Conservation (phyloP, 2,329 filamentous ascomycete genomes). For the Epichloe sylvatica region DNA sequence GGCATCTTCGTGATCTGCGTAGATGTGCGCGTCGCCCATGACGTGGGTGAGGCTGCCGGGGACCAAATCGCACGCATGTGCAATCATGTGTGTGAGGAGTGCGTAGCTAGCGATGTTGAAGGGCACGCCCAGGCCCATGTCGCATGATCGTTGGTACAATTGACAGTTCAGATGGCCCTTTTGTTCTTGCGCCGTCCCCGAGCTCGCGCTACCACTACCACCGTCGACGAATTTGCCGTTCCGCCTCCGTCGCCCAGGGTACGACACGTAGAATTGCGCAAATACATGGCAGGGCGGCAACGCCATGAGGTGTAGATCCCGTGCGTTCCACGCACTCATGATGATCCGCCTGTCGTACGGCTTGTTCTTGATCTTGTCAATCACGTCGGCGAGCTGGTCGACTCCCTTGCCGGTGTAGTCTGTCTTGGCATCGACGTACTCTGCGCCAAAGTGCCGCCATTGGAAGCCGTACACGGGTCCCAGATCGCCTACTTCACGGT, state of each 20-base stretch:
- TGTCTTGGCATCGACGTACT: constrained; percentile 63
- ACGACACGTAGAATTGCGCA: constrained; percentile 87
- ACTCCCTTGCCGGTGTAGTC: constrained; percentile 84
- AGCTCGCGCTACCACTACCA: neutral
- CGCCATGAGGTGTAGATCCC: constrained; percentile 75
- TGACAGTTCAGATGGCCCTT: constrained; percentile 71
- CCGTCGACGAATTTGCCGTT: neutral
- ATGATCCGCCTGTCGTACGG: constrained; percentile 88
- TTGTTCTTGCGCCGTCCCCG: constrained; percentile 10
- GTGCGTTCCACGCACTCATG: constrained; percentile 85
- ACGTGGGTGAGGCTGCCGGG: constrained; percentile 85
- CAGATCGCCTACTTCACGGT: constrained; percentile 77
- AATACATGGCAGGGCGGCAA: constrained; percentile 96
- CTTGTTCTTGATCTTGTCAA: constrained; percentile 67
- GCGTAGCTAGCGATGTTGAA: constrained; percentile 98
- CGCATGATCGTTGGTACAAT: constrained; percentile 85
- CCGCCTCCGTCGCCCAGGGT: constrained; percentile 29
- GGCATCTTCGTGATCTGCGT: constrained; percentile 82
- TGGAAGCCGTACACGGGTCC: constrained; percentile 97
- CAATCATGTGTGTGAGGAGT: constrained; percentile 87
- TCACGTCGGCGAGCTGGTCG: constrained; percentile 83
- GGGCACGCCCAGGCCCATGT: constrained; percentile 93
- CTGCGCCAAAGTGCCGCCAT: constrained; percentile 94
- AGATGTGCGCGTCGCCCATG: constrained; percentile 97
- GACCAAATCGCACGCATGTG: constrained; percentile 68